Evolutionary conservation across 2,329 filamentous ascomycete genomes (phyloP).

Genomic region (Aspergillus sp.): DNA sequence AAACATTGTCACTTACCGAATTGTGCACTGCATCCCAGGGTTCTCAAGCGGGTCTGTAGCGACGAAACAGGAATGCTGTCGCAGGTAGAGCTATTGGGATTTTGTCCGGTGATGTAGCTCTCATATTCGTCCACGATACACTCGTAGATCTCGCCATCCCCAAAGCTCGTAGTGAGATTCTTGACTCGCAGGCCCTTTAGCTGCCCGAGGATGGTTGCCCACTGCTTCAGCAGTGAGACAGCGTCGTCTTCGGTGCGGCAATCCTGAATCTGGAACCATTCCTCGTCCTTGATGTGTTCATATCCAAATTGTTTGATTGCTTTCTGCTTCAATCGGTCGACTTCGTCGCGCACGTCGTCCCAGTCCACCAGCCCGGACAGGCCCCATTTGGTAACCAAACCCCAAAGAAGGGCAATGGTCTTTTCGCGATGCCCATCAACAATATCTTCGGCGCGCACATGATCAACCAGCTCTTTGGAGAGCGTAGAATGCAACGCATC

Average conservation of each 20-base stretch:
- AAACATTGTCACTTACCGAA: conserved; percentile 34
- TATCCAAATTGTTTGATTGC: conserved; percentile 11
- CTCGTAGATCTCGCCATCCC: conserved; percentile 53
- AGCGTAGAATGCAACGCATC: conserved; percentile 49
- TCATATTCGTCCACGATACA: conserved; percentile 60
- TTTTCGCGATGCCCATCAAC: conserved; percentile 65
- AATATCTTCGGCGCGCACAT: conserved; percentile 56
- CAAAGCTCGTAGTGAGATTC: conserved; percentile 60
- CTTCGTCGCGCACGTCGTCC: conserved; percentile 54
- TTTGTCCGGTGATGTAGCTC: conserved; percentile 33
- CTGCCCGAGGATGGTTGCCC: conserved; percentile 54
- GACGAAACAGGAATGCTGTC: conserved; percentile 5
- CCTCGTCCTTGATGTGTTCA: conserved; percentile 19
- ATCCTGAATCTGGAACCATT: conserved; percentile 12
- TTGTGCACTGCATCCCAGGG: conserved; percentile 43
- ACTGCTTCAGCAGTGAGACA: conserved; percentile 51
- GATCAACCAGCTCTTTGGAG: conserved; percentile 40
- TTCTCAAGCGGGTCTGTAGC: conserved; percentile 34
- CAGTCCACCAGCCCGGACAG: conserved; percentile 56
- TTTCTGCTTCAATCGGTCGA: conserved; percentile 41
- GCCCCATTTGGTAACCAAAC: conserved; percentile 57
- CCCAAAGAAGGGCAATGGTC: conserved; percentile 61
- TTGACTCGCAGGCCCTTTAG: conserved; percentile 46
- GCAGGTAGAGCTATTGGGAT: not conserved
- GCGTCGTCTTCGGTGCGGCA: conserved; percentile 19